Conservation (phyloP, 768 basidiomycete genomes). For the Russula vinacea region DNA sequence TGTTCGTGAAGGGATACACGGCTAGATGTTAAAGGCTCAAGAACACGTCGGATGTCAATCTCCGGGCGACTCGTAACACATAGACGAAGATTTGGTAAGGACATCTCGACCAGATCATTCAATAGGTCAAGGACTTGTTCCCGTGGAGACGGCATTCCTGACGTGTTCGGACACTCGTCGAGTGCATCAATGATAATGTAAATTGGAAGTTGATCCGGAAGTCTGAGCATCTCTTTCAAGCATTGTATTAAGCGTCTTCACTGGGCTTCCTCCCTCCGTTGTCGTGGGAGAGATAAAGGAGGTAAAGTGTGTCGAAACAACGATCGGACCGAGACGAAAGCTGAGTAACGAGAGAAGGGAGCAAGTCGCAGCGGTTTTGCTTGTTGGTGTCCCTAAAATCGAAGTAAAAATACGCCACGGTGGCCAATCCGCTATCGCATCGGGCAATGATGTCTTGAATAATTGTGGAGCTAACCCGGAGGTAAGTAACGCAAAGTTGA, state of each 20-base stretch:
- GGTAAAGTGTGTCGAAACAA: background rate
- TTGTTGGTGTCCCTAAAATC: constrained; percentile 1
- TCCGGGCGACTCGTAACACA: constrained; percentile 8
- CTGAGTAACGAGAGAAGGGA: background rate
- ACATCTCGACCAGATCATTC: background rate
- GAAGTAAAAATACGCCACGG: background rate
- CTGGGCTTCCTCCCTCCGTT: background rate
- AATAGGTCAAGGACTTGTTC: background rate
- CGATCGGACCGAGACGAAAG: background rate
- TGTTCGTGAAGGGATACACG: background rate
- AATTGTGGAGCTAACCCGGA: background rate
- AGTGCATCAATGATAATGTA: constrained; percentile 1
- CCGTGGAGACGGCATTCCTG: constrained; percentile 6
- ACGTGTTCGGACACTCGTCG: background rate
- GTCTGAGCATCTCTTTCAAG: background rate
- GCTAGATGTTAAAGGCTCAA: background rate
- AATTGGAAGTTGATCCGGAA: background rate
- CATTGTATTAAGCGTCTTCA: background rate
- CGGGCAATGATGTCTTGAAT: background rate
- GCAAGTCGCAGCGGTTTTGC: background rate
- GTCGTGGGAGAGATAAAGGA: background rate
- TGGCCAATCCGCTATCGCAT: background rate
- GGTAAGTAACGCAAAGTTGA: background rate
- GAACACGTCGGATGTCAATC: background rate
- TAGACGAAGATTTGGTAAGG: background rate